Percentiles rank a stretch among this genome's conserved stretches.
Evolutionary conservation across 2,329 filamentous ascomycete species (phyloP).

Genomic region (Colletotrichum caudatum): DNA sequence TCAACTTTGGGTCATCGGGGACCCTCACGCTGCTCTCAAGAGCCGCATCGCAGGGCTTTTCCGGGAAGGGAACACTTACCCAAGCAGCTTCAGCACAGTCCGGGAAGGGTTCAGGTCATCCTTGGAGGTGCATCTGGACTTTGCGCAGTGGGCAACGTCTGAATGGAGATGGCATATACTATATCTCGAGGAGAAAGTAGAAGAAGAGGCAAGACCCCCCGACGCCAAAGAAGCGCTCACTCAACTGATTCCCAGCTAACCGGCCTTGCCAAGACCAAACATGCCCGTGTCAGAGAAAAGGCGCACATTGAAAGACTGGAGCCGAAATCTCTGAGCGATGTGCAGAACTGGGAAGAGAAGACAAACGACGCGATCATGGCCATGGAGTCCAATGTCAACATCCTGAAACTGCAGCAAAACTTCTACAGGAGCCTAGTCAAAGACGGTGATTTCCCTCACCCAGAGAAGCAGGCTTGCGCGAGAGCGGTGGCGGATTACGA

Average conservation of each 20-base stretch:
- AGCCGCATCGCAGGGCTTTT: conserved; percentile 7
- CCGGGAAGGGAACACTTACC: conserved; percentile 34
- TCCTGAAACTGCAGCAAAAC: conserved; percentile 48
- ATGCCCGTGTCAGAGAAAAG: conserved; percentile 10
- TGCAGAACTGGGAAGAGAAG: conserved; percentile 55
- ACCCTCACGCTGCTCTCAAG: conserved; percentile 49
- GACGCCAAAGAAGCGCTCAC: conserved; percentile 42
- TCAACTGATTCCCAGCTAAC: too few species aligned
- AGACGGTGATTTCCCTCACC: conserved; percentile 43
- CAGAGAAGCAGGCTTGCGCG: not conserved
- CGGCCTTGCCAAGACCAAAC: not conserved
- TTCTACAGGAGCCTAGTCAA: conserved; percentile 53
- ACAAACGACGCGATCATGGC: conserved; percentile 52
- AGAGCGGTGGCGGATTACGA: not conserved
- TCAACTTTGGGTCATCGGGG: conserved; percentile 56
- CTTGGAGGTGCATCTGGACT: not conserved
- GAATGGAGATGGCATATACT: conserved; percentile 44
- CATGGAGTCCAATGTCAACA: conserved; percentile 53
- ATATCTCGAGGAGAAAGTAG: conserved; percentile 34
- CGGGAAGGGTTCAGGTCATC: conserved; percentile 47
- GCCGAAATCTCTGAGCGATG: conserved; percentile 45
- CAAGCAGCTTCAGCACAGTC: conserved; percentile 47
- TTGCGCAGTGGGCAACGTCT: conserved; percentile 39
- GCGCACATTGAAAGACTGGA: not conserved
- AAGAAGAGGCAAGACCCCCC: conserved; percentile 44